Base-by-base conservation (phyloP, 164 flowering plant species). In the Amborella trichopoda region DNA sequence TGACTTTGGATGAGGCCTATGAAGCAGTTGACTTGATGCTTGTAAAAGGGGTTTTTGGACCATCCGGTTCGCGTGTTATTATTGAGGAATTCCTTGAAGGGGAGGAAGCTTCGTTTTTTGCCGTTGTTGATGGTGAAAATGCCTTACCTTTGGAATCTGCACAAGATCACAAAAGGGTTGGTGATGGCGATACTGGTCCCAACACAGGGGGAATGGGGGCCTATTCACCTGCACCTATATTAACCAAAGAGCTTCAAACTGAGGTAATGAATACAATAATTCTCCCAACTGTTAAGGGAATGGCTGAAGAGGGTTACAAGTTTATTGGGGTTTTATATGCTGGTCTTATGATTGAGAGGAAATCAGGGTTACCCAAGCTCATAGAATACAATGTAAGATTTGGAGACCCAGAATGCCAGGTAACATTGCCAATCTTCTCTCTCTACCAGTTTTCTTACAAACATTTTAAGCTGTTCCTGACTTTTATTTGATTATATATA, bases 341-440 rank as follows among this genome's bases (percentile, higher is more conserved):
- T 21, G 96, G 99, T 23, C 83, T 91, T 26, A 91, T 91, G 96
- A 86, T 91, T 50, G 98, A 91, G 68, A 91, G 80, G 72, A 80
- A 73, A 39, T 71, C 96, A 3, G 90, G 94, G 27, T 58, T 73
- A 28, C 98, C 98, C 10, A 91, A 86, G 72, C 74, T 91, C 26
- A 86, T 91, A 4, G 98, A 87, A 75, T 87, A 81, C 65, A 91
- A 91, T 56, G 96, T 91, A 46, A 84, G 98, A 0, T 91, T 91
- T 73, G 98, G 98, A 39, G 98, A 91, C 64, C 96, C 98, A 19
- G 95, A 91, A 67, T 91, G 98, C 67, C 98, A 91, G 93, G 96
- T 91, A 37, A 37, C n/a, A n/a, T 6, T 37, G n/a, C n/a, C 19
- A n/a, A n/a, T 37, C 14, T n/a, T n/a, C n/a, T n/a, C n/a, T n/a